phyloP scores from a whole-genome alignment of 331 rosid genomes.

The Saraca asoca region DNA sequence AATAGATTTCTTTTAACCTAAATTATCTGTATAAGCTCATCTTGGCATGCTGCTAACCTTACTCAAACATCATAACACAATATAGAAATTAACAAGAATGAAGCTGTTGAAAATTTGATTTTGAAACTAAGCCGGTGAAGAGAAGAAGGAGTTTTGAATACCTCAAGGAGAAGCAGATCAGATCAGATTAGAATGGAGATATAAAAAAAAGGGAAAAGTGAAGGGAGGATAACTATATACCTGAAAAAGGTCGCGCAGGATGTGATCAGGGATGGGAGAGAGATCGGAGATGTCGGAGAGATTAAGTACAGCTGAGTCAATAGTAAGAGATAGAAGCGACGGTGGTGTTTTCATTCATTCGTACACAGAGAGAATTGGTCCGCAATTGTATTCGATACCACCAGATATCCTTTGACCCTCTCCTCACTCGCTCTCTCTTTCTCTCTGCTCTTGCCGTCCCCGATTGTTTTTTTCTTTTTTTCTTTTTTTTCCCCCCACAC shows the following conservation, averaged over 20 bases:
- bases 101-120: neutral
- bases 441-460: conserved; percentile 34
- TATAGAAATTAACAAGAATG: neutral
- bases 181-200: neutral
- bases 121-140: neutral
- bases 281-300: conserved; percentile 86
- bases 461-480: too few relatives aligned
- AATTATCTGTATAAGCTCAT: neutral
- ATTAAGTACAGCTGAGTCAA: conserved; percentile 81
- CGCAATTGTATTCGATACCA: neutral
- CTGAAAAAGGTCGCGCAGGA: conserved; percentile 78
- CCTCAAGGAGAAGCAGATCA: neutral
- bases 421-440: conserved; percentile 5
- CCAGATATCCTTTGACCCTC: too few relatives aligned
- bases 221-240: conserved; percentile 35
- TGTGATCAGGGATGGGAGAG: conserved; percentile 86
- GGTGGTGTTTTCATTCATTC: conserved; percentile 93
- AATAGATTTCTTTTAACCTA: neutral
- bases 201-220: too few relatives aligned
- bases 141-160: neutral
- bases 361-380: conserved; percentile 28
- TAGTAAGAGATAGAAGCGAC: conserved; percentile 73
- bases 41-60: neutral
- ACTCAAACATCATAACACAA: neutral
- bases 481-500: too few relatives aligned